Evolutionary conservation across 2,329 filamentous ascomycete species (phyloP).

Genomic region (Trichoderma sp.): DNA sequence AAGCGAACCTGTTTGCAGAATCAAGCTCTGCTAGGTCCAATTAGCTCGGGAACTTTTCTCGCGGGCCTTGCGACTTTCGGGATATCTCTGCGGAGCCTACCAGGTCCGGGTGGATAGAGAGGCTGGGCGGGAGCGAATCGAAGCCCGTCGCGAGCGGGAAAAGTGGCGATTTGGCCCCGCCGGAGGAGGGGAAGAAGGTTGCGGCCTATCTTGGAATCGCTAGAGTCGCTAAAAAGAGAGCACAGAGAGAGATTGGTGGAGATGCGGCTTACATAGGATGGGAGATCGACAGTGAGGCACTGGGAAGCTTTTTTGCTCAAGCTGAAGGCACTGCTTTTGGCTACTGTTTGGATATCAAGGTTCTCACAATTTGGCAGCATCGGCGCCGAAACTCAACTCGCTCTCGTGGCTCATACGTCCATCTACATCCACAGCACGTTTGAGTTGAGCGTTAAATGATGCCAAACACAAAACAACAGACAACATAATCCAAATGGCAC

Average conservation of each 20-base stretch:
- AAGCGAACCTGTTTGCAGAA: conserved; percentile 9
- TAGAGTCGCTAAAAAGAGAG: too few relatives aligned
- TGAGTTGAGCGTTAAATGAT: too few relatives aligned
- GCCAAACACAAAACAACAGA: too few relatives aligned
- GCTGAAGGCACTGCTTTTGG: neutral
- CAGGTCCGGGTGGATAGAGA: neutral
- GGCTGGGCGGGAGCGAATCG: neutral
- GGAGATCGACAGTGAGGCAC: neutral
- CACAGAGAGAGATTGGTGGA: too few relatives aligned
- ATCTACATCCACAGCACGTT: too few relatives aligned
- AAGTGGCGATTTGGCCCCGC: conserved; percentile 4
- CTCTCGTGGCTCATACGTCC: too few relatives aligned
- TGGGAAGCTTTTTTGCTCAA: neutral
- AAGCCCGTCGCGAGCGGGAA: neutral
- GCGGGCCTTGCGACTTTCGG: neutral
- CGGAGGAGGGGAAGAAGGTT: neutral
- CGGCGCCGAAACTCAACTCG: neutral
- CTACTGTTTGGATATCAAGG: too few relatives aligned
- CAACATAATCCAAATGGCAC: too few relatives aligned
- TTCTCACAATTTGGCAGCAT: too few relatives aligned
- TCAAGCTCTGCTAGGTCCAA: conserved; percentile 13
- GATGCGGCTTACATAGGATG: too few relatives aligned
- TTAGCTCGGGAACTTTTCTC: conserved; percentile 9
- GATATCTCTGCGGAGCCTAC: neutral
- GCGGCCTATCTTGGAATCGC: too few relatives aligned